Conservation (phyloP, 2,329 filamentous ascomycete species). For the Fusarium guadeloupense region DNA sequence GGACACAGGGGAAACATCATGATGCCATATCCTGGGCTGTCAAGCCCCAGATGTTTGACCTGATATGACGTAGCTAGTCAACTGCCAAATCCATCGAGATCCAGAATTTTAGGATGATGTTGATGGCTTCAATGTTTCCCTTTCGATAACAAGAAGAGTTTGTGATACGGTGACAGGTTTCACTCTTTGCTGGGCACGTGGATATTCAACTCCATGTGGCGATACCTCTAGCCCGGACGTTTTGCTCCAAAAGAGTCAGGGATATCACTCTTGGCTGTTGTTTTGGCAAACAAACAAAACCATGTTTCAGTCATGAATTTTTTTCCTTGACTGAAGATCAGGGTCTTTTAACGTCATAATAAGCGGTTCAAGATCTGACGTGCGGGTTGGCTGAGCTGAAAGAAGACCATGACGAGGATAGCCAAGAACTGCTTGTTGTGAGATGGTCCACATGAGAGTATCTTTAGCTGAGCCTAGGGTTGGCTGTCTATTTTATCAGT, state of each 20-base stretch:
- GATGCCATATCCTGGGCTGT: constrained; percentile 16
- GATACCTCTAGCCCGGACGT: constrained; percentile 8
- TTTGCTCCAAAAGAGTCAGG: constrained; percentile 22
- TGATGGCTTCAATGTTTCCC: constrained; percentile 6
- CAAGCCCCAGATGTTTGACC: constrained; percentile 13
- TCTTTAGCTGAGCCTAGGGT: neutral
- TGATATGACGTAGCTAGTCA: constrained; percentile 29
- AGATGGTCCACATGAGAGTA: constrained; percentile 16
- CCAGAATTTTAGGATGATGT: neutral
- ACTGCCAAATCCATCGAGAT: constrained; percentile 25
- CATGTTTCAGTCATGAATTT: neutral
- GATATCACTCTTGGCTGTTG: neutral
- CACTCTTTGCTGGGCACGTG: constrained; percentile 1
- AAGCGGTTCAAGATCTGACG: constrained; percentile 15
- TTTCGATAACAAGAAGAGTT: constrained; percentile 7
- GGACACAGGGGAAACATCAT: constrained; percentile 11
- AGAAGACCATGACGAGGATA: constrained; percentile 8
- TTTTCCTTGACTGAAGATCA: neutral
- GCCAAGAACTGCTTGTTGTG: neutral
- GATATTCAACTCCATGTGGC: neutral
- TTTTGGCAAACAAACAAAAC: neutral
- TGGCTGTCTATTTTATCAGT: neutral
- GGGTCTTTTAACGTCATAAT: constrained; percentile 21
- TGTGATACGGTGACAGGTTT: constrained; percentile 1
- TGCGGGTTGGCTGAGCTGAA: constrained; percentile 2